Conservation (phyloP, 257 asterid species). For the Verbascum thapsus region DNA sequence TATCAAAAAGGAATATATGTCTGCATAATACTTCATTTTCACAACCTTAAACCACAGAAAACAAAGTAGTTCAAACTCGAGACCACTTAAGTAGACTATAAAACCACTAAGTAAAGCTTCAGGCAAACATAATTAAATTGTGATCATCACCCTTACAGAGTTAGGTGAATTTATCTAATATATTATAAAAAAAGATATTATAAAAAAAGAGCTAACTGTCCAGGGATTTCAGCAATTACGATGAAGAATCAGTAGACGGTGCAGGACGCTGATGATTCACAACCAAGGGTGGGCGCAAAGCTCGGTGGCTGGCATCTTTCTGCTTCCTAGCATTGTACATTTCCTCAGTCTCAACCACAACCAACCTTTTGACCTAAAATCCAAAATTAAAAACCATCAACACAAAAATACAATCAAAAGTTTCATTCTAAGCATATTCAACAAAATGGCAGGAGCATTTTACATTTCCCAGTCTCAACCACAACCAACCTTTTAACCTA, state of each 20-base stretch:
- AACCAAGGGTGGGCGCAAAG: constrained; percentile 69
- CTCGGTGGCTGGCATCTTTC: constrained; percentile 54
- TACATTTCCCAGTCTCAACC: no score
- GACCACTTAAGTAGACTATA: no score
- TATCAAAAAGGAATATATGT: no score
- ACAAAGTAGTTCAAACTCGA: no score
- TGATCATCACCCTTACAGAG: no score
- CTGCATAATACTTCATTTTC: no score
- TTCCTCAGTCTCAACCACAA: constrained; percentile 63
- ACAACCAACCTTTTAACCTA: constrained; percentile 65
- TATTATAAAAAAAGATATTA: neutral
- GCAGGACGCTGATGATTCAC: constrained; percentile 38
- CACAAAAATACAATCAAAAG: neutral
- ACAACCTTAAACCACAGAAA: no score
- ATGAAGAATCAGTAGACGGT: constrained; percentile 8
- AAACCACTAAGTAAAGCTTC: no score
- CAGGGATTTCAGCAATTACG: neutral
- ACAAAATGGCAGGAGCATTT: neutral
- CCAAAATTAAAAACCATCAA: neutral
- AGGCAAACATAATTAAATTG: no score
- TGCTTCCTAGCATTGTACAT: constrained; percentile 70
- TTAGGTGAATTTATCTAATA: no score
- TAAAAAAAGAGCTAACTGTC: constrained; percentile 8
- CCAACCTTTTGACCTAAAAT: constrained; percentile 66
- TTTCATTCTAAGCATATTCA: neutral